Conservation (phyloP, 805 yeast genomes). For the Yamadazyma sp. region DNA sequence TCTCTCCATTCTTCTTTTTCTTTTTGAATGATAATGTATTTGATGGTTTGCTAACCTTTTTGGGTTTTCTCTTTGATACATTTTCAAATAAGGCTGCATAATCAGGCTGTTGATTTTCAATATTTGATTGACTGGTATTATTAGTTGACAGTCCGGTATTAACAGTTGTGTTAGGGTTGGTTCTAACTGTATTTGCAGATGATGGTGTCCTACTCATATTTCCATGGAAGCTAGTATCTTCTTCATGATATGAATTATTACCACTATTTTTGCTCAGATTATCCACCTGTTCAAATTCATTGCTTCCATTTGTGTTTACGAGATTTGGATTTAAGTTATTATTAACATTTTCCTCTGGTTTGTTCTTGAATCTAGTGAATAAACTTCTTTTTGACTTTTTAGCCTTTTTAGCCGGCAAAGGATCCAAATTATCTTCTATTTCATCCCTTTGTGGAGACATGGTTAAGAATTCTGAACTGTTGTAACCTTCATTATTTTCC, state of each 20-base stretch:
- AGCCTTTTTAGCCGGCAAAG: conserved; percentile 21
- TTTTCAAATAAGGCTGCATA: conserved; percentile 43
- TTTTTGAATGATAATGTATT: conserved; percentile 8
- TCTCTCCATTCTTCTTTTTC: conserved; percentile 12
- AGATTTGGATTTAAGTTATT: no score
- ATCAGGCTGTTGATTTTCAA: conserved; percentile 27
- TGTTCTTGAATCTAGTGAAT: conserved; percentile 37
- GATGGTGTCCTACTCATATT: conserved; percentile 23
- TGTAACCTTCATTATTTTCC: conserved; percentile 3
- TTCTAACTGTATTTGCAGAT: conserved; percentile 16
- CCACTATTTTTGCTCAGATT: conserved; percentile 11
- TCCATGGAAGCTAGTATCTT: conserved; percentile 9
- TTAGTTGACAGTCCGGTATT: conserved; percentile 13
- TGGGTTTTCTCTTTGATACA: conserved; percentile 38
- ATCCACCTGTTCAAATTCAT: conserved; percentile 3
- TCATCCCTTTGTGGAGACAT: conserved; percentile 23
- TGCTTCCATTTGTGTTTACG: conserved; percentile 8
- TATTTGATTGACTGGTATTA: conserved; percentile 16
- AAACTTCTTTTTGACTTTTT: conserved; percentile 33
- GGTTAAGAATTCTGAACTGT: conserved; percentile 15
- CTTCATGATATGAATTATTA: conserved; percentile 10
- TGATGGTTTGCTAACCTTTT: conserved; percentile 19
- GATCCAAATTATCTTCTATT: conserved; percentile 16
- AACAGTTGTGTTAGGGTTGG: conserved; percentile 1
- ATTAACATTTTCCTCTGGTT: neutral